Base-by-base conservation (phyloP, 306 rosid species). In the Citrullus colocynthis region DNA sequence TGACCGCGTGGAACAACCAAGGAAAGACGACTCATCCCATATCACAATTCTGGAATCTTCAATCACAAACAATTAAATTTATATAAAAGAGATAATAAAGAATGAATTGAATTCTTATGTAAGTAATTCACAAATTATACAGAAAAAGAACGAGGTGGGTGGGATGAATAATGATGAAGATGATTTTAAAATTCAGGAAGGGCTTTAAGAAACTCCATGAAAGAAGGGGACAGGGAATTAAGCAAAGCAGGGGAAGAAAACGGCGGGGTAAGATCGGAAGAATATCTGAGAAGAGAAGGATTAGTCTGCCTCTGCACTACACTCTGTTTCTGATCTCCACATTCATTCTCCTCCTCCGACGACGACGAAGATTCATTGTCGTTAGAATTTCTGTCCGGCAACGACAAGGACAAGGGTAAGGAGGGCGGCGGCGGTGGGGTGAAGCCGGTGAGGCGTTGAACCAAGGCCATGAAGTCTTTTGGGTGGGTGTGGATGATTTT, bases 371-470 rank as follows among this genome's bases (percentile, higher is more conserved):
- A 75, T 14, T 20, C 76, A 7, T 56, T 20, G 12, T 44, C 37
- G 55, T 61, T 65, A 0, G 28, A 20, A 3, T 24, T 61, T 14
- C 4, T 61, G 1, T 61, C 66, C 4, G 60, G 18, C 6, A 4
- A 13, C 6, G 63, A 58, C 0, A 3, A 8, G 6, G 42, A 39
- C 42, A 41, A 41, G 45, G 45, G 28, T 24, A 24, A 24, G 28
- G 28, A 24, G 17, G 36, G 55, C 42, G 16, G 41, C 7, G n/a
- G 42, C 67, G 49, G 73, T 12, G 59, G 37, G 0, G 88, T 82
- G 79, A 18, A 75, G 16, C 98, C 98, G 7, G 98, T 95, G 61
- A 95, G 98, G 70, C 86, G 91, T 21, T 95, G 97, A 34, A 95
- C 98, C 18, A 95, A 79, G 36, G 93, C 87, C 97, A 90, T 92